These are phyloP conservation scores for Yamadazyma siamensis DNA, from an alignment of 1,139 yeast species.

Conservation along the genomic window DNA sequence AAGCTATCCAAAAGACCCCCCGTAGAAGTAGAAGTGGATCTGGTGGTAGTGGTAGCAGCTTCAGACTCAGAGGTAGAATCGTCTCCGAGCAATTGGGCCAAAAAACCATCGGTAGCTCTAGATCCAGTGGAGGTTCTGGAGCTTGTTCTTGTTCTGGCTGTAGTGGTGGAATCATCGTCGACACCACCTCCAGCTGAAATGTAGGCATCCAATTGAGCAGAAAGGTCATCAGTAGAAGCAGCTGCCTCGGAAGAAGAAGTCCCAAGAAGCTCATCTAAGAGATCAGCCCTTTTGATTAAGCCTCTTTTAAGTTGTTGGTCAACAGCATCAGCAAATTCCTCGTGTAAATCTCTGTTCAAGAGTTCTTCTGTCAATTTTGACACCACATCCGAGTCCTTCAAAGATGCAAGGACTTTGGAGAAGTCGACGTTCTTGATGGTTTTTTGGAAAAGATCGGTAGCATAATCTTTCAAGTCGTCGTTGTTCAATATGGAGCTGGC, in stretches of 20 bases:
- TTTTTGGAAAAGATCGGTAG: slow-evolving; percentile 17
- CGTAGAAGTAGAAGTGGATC: slow-evolving; percentile 8
- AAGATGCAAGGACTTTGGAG: slow-evolving; percentile 17
- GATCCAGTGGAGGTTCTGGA: slow-evolving; percentile 14
- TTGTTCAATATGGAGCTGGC: slow-evolving; percentile 21
- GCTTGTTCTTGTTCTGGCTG: slow-evolving; percentile 7
- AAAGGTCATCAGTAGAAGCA: slow-evolving; percentile 4
- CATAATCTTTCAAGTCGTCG: slow-evolving; percentile 16
- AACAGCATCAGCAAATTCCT: slow-evolving; percentile 14
- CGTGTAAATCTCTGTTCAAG: slow-evolving; percentile 15
- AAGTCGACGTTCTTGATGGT: slow-evolving; percentile 22
- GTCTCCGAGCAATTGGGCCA: slow-evolving; percentile 13
- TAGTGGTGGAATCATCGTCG: slow-evolving; percentile 7
- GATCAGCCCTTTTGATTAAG: slow-evolving; percentile 9
- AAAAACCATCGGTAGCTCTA: slow-evolving; percentile 3
- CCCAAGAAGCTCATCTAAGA: slow-evolving; percentile 5
- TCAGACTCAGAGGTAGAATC: slow-evolving; percentile 5
- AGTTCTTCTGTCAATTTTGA: slow-evolving; percentile 16
- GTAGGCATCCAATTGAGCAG: slow-evolving; percentile 8
- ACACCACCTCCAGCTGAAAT: slow-evolving; percentile 4
- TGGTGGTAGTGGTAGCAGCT: slow-evolving; percentile 10
- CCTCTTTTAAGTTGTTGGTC: slow-evolving; percentile 16
- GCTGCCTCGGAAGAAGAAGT: slow-evolving; percentile 7
- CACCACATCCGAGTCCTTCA: slow-evolving; percentile 26
- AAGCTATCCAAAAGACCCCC: slow-evolving; percentile 11